Conservation (phyloP, 2,329 filamentous ascomycete species). For the Botrytis galanthina region DNA sequence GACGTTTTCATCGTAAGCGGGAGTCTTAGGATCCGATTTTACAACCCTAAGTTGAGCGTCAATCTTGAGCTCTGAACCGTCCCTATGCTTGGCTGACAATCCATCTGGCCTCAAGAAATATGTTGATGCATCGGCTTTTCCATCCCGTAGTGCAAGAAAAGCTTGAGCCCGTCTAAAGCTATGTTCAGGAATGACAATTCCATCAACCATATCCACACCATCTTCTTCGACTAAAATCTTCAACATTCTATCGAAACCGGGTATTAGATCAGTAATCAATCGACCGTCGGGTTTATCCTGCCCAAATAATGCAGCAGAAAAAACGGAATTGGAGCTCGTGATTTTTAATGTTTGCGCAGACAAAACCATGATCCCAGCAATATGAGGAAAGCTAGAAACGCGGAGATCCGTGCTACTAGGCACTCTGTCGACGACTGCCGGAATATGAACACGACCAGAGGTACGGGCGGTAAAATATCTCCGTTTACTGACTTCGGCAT, state of each 20-base stretch:
- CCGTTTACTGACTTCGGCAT: conserved; percentile 67
- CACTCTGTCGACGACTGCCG: conserved; percentile 75
- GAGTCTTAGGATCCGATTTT: conserved; percentile 74
- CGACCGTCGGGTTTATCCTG: conserved; percentile 80
- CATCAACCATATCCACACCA: conserved; percentile 77
- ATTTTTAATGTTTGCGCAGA: conserved; percentile 75
- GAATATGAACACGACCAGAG: conserved; percentile 74
- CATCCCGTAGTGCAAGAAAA: conserved; percentile 78
- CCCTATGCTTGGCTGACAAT: conserved; percentile 79
- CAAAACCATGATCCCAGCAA: conserved; percentile 93
- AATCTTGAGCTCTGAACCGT: conserved; percentile 88
- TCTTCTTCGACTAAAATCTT: conserved; percentile 83
- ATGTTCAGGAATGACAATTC: conserved; percentile 95
- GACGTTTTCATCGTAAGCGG: conserved; percentile 58
- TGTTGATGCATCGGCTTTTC: conserved; percentile 71
- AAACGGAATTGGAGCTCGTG: conserved; percentile 91
- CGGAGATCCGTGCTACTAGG: conserved; percentile 69
- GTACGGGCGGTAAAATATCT: conserved; percentile 86
- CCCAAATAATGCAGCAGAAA: conserved; percentile 89
- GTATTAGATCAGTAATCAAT: conserved; percentile 76
- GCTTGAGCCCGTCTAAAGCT: conserved; percentile 89
- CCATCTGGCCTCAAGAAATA: conserved; percentile 83
- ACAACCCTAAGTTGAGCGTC: conserved; percentile 97
- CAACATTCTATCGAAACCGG: conserved; percentile 81
- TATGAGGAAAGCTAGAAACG: conserved; percentile 93